Percentiles rank a stretch among this genome's conserved stretches.
Evolutionary conservation across 495 filamentous ascomycete species (phyloP).

Genomic region (Xylaria nigripes): DNA sequence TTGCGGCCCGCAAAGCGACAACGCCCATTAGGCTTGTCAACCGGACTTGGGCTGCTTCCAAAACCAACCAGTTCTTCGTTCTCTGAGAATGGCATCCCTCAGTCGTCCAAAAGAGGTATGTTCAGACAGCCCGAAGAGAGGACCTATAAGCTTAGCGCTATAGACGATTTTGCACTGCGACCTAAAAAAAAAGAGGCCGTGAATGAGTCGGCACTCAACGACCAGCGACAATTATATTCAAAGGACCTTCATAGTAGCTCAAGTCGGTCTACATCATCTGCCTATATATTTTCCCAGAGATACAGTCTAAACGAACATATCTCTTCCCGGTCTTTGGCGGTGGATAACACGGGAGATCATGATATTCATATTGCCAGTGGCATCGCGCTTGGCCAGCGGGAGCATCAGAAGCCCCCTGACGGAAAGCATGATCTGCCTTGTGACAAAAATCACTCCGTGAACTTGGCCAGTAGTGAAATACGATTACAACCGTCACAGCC

Average conservation of each 20-base stretch:
- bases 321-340: background rate
- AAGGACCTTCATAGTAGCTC: background rate
- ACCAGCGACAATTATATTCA: conserved; percentile 2
- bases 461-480: background rate
- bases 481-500: background rate
- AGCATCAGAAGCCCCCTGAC: background rate
- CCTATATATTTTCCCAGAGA: background rate
- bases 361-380: conserved; percentile 1
- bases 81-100: conserved; percentile 5
- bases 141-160: conserved; percentile 9
- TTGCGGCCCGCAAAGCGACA: conserved; percentile 13
- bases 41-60: background rate
- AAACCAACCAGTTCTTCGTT: conserved; percentile 3
- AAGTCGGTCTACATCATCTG: background rate
- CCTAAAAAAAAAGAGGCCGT: conserved; percentile 16
- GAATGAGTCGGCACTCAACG: conserved; percentile 5
- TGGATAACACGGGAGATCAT: conserved; percentile 21
- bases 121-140: conserved; percentile 3
- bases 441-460: background rate
- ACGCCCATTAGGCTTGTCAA: background rate
- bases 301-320: background rate
- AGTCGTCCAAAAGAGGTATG: conserved; percentile 1
- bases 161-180: conserved; percentile 23
- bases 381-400: background rate
- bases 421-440: background rate